Evolutionary conservation across 2,329 filamentous ascomycete species (phyloP).

Genomic region (Blastomyces percursus): DNA sequence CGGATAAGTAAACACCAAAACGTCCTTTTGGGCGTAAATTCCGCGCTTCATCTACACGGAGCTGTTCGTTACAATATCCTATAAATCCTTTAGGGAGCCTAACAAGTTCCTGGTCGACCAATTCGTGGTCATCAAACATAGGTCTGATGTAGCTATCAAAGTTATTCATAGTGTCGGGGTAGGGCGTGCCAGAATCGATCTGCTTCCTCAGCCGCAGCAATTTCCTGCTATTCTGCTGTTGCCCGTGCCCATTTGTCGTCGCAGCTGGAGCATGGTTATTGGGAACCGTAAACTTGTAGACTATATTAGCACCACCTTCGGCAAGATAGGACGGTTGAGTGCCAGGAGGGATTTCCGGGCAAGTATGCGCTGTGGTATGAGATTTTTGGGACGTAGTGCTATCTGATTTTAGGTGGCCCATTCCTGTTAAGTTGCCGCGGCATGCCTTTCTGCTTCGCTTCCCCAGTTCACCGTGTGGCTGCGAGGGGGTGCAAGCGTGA

Average conservation of each 20-base stretch:
- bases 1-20: slow-evolving; percentile 41
- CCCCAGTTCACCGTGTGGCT: background rate
- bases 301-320: slow-evolving; percentile 68
- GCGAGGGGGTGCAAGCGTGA: too few species aligned
- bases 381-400: background rate
- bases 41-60: slow-evolving; percentile 40
- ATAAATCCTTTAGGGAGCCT: slow-evolving; percentile 36
- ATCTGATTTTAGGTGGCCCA: slow-evolving; percentile 1
- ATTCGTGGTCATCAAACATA: slow-evolving; percentile 44
- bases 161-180: slow-evolving; percentile 35
- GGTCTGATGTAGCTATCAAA: slow-evolving; percentile 39
- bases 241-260: slow-evolving; percentile 20
- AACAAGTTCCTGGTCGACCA: slow-evolving; percentile 48
- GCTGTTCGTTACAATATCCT: slow-evolving; percentile 43
- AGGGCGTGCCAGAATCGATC: slow-evolving; percentile 41
- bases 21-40: slow-evolving; percentile 39
- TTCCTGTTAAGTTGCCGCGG: background rate
- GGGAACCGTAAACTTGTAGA: slow-evolving; percentile 50
- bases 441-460: background rate
- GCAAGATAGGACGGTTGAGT: slow-evolving; percentile 39
- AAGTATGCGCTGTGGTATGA: slow-evolving; percentile 14
- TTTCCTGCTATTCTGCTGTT: slow-evolving; percentile 28
- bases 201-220: slow-evolving; percentile 53
- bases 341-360: slow-evolving; percentile 27
- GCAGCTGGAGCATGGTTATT: slow-evolving; percentile 15